Evolutionary conservation across 148 eudicot genomes (phyloP).

Genomic region (Chenopodium formosanum): DNA sequence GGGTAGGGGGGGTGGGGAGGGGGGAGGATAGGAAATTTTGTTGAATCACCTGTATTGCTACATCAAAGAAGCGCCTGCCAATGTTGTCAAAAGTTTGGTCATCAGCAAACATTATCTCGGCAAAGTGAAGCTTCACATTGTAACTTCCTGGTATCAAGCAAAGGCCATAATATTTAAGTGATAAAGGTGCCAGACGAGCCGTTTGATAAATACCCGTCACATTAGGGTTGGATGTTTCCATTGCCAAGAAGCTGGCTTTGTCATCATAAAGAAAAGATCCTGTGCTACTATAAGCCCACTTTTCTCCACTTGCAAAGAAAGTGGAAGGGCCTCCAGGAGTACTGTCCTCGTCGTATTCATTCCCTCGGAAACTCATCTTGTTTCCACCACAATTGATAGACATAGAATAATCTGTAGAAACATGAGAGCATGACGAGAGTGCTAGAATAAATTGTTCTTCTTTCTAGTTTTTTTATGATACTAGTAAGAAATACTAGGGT

Average conservation of each 20-base stretch:
- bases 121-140: conserved; percentile 65
- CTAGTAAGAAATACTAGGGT: not conserved
- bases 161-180: conserved; percentile 70
- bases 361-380: conserved; percentile 28
- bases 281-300: conserved; percentile 79
- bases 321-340: conserved; percentile 41
- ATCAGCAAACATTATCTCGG: conserved; percentile 56
- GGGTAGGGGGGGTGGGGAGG: not conserved
- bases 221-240: conserved; percentile 28
- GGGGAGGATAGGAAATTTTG: not conserved
- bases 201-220: conserved; percentile 46
- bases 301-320: conserved; percentile 35
- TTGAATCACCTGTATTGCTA: conserved; percentile 44
- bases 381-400: conserved; percentile 77
- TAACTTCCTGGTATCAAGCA: conserved; percentile 61
- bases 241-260: conserved; percentile 29
- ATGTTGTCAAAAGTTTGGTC: conserved; percentile 44
- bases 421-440: not conserved
- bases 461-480: not conserved
- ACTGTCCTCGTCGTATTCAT: conserved; percentile 53
- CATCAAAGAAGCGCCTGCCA: conserved; percentile 70
- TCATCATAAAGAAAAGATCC: conserved; percentile 48
- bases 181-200: conserved; percentile 64
- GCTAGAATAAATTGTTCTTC: not conserved
- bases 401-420: conserved; percentile 52